phyloP scores from a whole-genome alignment of 2,329 filamentous ascomycete genomes.

The Apiospora aurea region DNA sequence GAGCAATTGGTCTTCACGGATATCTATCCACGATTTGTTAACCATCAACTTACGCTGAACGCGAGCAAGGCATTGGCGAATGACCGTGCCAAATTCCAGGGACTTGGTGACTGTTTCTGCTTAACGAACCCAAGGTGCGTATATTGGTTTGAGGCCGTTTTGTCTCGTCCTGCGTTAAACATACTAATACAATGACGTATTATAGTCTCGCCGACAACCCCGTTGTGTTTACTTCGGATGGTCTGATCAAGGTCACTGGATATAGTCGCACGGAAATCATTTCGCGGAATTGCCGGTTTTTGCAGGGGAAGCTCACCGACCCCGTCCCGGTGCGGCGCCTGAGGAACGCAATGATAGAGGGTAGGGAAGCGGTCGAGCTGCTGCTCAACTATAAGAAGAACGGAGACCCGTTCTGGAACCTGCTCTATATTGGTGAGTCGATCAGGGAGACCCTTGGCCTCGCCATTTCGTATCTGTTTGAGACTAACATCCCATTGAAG shows the following conservation, averaged over 20 bases:
- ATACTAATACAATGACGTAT: not conserved
- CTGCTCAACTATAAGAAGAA: constrained; percentile 55
- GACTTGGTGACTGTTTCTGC: constrained; percentile 54
- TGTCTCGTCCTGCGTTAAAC: fast-evolving
- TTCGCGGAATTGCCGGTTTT: constrained; percentile 54
- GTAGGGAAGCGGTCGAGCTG: constrained; percentile 27
- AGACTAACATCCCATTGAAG: constrained; percentile 40
- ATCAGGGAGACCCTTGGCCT: too few relatives aligned
- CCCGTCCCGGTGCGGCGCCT: constrained; percentile 46
- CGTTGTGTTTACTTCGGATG: constrained; percentile 57
- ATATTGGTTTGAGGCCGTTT: too few relatives aligned
- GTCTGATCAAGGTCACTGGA: constrained; percentile 56
- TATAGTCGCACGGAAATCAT: constrained; percentile 56
- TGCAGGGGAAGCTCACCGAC: constrained; percentile 53
- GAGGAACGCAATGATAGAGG: constrained; percentile 43
- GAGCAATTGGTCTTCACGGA: constrained; percentile 50
- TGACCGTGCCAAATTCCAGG: constrained; percentile 47
- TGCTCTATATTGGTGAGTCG: constrained; percentile 28
- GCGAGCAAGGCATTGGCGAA: constrained; percentile 37
- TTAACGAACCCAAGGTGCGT: constrained; percentile 47
- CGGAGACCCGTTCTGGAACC: constrained; percentile 59
- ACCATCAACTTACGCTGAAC: constrained; percentile 54
- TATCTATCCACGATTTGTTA: constrained; percentile 58
- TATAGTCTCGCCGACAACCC: constrained; percentile 50
- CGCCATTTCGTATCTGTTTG: not conserved